A percentile compares a stretch with the other conserved stretches of the same genome.
Conservation (phyloP, 2,329 filamentous ascomycete species). For the Parafenestella ontariensis region DNA sequence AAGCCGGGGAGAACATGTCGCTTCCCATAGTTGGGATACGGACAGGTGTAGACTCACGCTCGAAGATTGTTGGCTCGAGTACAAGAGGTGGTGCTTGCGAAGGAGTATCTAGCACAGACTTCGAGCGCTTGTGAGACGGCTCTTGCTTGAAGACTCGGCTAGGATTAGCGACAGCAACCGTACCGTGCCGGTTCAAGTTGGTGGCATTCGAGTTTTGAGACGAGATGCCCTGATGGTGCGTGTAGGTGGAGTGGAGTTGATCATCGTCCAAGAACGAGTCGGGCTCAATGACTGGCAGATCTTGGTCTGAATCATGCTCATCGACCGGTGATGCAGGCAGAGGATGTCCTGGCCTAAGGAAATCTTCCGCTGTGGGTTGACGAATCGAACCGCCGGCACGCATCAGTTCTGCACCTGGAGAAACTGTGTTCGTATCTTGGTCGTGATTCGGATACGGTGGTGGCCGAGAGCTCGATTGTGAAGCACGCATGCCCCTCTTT, state of each 20-base stretch:
- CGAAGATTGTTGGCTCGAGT: background rate
- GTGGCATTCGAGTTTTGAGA: background rate
- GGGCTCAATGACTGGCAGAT: constrained; percentile 7
- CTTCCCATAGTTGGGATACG: constrained; percentile 4
- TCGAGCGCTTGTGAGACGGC: background rate
- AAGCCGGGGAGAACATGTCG: constrained; percentile 12
- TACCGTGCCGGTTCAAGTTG: background rate
- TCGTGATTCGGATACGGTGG: constrained; percentile 6
- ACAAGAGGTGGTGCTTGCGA: background rate
- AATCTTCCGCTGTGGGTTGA: constrained; percentile 9
- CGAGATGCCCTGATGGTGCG: background rate
- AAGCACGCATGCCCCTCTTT: background rate
- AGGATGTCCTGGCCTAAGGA: background rate
- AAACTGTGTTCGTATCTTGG: background rate
- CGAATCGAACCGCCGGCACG: background rate
- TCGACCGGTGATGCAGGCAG: constrained; percentile 1
- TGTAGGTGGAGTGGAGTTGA: background rate
- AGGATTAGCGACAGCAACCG: background rate
- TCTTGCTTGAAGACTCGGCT: background rate
- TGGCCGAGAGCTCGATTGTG: background rate
- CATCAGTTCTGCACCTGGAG: no score
- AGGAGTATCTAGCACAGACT: background rate
- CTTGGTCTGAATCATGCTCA: constrained; percentile 7
- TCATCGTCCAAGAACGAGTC: constrained; percentile 2
- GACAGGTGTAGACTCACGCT: background rate